Conservation (phyloP, 805 yeast species). For the Monosporozyma aquatica region DNA sequence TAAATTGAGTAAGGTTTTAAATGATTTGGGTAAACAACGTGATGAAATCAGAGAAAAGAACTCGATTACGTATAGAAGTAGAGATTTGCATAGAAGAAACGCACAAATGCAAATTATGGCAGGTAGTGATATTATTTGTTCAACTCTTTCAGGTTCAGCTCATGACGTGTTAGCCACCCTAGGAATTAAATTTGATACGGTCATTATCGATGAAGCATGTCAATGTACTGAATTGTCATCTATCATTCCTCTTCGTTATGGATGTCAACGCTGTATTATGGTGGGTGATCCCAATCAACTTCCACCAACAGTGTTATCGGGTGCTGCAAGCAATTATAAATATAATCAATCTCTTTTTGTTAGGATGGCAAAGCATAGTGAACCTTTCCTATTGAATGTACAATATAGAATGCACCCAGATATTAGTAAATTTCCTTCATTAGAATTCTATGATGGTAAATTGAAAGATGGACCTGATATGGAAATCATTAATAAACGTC, state of each 20-base stretch:
- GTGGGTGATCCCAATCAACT: slow-evolving; percentile 98
- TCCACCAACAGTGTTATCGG: slow-evolving; percentile 93
- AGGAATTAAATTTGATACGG: slow-evolving; percentile 76
- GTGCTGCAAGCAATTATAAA: slow-evolving; percentile 65
- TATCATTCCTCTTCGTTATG: slow-evolving; percentile 84
- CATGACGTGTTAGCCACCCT: slow-evolving; percentile 73
- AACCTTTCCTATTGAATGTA: slow-evolving; percentile 65
- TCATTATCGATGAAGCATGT: slow-evolving; percentile 93
- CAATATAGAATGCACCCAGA: slow-evolving; percentile 98
- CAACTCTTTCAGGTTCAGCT: slow-evolving; percentile 91
- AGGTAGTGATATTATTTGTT: slow-evolving; percentile 77
- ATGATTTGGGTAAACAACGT: slow-evolving; percentile 59
- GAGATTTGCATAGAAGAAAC: slow-evolving; percentile 70
- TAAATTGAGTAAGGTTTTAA: slow-evolving; percentile 50
- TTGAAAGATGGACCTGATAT: slow-evolving; percentile 75
- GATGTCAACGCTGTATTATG: slow-evolving; percentile 84
- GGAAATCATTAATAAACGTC: slow-evolving; percentile 46
- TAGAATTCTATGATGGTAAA: slow-evolving; percentile 65
- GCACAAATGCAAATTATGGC: slow-evolving; percentile 63
- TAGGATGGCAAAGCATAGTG: slow-evolving; percentile 68
- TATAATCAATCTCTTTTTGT: slow-evolving; percentile 93
- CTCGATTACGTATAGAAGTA: slow-evolving; percentile 57
- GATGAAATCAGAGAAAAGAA: slow-evolving; percentile 74
- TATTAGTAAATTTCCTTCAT: slow-evolving; percentile 79
- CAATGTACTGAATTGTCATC: slow-evolving; percentile 92